Evolutionary conservation across 176 grass and related monocot genomes (phyloP).

Genomic region (Typha latifolia): DNA sequence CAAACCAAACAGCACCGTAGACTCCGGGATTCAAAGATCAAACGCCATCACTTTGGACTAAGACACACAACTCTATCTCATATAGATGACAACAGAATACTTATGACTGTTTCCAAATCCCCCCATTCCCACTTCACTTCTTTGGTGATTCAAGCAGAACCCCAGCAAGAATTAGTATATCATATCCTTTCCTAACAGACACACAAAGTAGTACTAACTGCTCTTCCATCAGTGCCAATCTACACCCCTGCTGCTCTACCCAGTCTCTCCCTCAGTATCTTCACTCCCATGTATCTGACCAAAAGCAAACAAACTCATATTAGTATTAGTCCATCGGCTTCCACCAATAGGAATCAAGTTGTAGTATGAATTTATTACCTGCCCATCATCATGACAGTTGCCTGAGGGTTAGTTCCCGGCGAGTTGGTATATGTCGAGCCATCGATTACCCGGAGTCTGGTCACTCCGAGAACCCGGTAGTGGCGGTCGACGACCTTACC

Average conservation of each 20-base stretch:
- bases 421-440: conserved; percentile 54
- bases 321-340: neutral
- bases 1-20: too few relatives aligned
- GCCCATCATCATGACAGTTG: conserved; percentile 90
- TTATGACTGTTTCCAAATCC: too few relatives aligned
- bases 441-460: conserved; percentile 51
- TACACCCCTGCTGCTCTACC: conserved; percentile 33
- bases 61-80: too few relatives aligned
- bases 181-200: too few relatives aligned
- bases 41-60: too few relatives aligned
- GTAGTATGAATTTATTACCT: conserved; percentile 38
- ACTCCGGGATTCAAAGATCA: too few relatives aligned
- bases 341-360: conserved; percentile 11
- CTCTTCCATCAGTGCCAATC: neutral
- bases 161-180: too few relatives aligned
- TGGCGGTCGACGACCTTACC: conserved; percentile 67
- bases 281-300: conserved; percentile 76
- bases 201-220: too few relatives aligned
- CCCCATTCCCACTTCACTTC: too few relatives aligned
- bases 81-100: too few relatives aligned
- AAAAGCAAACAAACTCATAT: neutral
- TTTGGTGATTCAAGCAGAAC: too few relatives aligned
- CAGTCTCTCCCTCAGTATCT: conserved; percentile 58
- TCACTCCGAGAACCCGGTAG: conserved; percentile 42
- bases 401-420: conserved; percentile 84